A percentile compares a stretch with the other conserved stretches of the same genome.
These are phyloP conservation scores for Calamus simplicifolius DNA, from an alignment of 176 grass and related monocot species.

Conservation along the genomic window DNA sequence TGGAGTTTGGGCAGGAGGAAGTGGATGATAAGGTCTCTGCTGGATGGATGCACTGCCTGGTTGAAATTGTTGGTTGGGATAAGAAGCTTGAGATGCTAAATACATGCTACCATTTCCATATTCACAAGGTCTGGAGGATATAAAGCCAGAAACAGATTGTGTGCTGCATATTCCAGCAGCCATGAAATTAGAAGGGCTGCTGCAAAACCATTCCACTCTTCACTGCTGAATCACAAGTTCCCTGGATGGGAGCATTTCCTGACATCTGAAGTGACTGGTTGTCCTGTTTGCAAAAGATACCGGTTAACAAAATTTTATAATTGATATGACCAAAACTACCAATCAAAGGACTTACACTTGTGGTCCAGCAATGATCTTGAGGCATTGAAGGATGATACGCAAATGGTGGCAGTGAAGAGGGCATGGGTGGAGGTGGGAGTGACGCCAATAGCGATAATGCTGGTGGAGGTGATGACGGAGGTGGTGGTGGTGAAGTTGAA, in stretches of 20 bases:
- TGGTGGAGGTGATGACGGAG: slow-evolving; percentile 52
- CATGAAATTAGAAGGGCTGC: slow-evolving; percentile 29
- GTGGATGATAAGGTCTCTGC: slow-evolving; percentile 50
- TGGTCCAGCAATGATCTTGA: slow-evolving; percentile 47
- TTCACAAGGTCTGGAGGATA: slow-evolving; percentile 34
- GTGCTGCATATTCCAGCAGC: slow-evolving; percentile 40
- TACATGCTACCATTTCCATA: slow-evolving; percentile 53
- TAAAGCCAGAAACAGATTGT: slow-evolving; percentile 41
- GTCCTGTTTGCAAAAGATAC: slow-evolving; percentile 29
- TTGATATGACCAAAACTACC: neutral
- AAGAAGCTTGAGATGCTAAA: slow-evolving; percentile 45
- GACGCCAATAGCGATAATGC: slow-evolving; percentile 45
- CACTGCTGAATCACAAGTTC: slow-evolving; percentile 29
- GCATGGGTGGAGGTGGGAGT: slow-evolving; percentile 18
- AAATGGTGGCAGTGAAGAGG: slow-evolving; percentile 46
- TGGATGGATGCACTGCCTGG: slow-evolving; percentile 43
- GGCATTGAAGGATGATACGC: slow-evolving; percentile 33
- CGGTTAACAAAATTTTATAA: neutral
- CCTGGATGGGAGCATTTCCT: slow-evolving; percentile 43
- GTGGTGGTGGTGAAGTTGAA: slow-evolving; percentile 34
- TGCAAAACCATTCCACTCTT: slow-evolving; percentile 11
- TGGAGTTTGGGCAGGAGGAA: slow-evolving; percentile 42
- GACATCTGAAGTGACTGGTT: slow-evolving; percentile 38
- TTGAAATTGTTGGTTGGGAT: slow-evolving; percentile 58
- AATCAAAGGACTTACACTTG: slow-evolving; percentile 49